Evolutionary conservation across 1,284 basidiomycete species (phyloP).

Genomic region (Sporisorium exsertum): DNA sequence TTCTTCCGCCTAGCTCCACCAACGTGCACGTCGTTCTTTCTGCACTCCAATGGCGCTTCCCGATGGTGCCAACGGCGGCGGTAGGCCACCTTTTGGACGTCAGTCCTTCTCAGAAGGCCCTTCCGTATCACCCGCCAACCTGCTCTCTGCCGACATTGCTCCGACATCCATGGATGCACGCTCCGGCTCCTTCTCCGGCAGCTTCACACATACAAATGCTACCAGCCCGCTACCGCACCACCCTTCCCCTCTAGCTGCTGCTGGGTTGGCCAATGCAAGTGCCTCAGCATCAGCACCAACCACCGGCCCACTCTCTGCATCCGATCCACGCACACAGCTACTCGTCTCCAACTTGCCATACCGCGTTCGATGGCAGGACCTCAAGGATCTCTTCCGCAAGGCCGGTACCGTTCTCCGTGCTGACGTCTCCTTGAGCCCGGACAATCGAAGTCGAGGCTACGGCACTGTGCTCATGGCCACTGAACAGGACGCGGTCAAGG

Average conservation of each 20-base stretch:
- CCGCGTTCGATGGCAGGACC: conserved; percentile 70
- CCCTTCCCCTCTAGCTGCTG: background rate
- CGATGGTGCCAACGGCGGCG: conserved; percentile 2
- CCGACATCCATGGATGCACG: conserved; percentile 19
- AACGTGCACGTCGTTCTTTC: background rate
- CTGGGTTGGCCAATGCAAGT: conserved; percentile 2
- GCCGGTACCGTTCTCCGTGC: conserved; percentile 70
- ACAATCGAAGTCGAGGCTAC: conserved; percentile 64
- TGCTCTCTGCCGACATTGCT: conserved; percentile 14
- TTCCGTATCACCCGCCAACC: conserved; percentile 10
- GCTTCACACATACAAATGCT: conserved; percentile 2
- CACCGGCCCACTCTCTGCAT: conserved; percentile 57
- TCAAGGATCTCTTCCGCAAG: conserved; percentile 70
- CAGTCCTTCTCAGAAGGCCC: conserved; percentile 53
- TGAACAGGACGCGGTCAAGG: conserved; percentile 68
- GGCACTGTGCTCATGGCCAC: conserved; percentile 67
- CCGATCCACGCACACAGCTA: conserved; percentile 84
- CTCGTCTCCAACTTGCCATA: conserved; percentile 69
- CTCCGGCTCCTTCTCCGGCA: conserved; percentile 34
- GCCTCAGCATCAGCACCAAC: conserved; percentile 24
- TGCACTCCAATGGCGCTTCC: background rate
- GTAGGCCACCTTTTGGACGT: conserved; percentile 45
- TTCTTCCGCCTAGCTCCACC: background rate
- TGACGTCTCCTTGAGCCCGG: conserved; percentile 68
- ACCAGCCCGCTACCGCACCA: conserved; percentile 8